phyloP scores from a whole-genome alignment of 306 rosid genomes.

The Prunus campanulata region DNA sequence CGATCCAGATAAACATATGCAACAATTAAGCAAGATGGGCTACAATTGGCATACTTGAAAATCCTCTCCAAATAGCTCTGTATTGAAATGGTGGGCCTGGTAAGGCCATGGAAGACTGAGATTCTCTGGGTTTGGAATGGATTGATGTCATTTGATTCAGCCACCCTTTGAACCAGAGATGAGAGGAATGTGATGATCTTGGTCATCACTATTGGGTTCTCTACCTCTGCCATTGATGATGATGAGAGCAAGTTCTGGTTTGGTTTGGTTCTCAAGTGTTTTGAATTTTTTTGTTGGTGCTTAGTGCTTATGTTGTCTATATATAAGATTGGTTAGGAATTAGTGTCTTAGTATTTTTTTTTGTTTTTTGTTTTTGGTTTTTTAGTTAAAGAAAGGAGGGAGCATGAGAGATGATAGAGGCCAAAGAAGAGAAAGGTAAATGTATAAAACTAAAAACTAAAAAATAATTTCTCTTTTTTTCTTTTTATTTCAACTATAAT shows the following conservation, averaged over 20 bases:
- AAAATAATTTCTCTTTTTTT: not conserved
- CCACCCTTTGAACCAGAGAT: slow-evolving; percentile 70
- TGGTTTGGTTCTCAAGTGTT: slow-evolving; percentile 18
- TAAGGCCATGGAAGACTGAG: slow-evolving; percentile 87
- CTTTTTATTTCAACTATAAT: not conserved
- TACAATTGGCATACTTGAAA: slow-evolving; percentile 92
- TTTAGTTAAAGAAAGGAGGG: not conserved
- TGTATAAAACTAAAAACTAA: not conserved
- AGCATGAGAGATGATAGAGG: not conserved
- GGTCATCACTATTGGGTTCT: slow-evolving; percentile 69
- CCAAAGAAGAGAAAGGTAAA: not conserved
- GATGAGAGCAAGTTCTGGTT: slow-evolving; percentile 5
- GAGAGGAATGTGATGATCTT: slow-evolving; percentile 73
- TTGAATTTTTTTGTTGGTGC: slow-evolving; percentile 26
- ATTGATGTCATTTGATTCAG: slow-evolving; percentile 69
- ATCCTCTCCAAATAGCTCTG: slow-evolving; percentile 81
- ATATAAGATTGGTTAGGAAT: not conserved
- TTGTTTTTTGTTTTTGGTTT: not conserved
- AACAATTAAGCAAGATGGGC: slow-evolving; percentile 80
- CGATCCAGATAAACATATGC: slow-evolving; percentile 94
- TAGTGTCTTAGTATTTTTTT: not conserved
- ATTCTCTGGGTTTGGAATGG: slow-evolving; percentile 52
- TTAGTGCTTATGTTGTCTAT: slow-evolving; percentile 7
- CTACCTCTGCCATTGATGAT: slow-evolving; percentile 75
- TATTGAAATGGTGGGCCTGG: slow-evolving; percentile 72